Percentiles rank a stretch among this genome's conserved stretches.
These are phyloP conservation scores for Camellia japonica DNA, from an alignment of 148 eudicot species.

Conservation along the genomic window DNA sequence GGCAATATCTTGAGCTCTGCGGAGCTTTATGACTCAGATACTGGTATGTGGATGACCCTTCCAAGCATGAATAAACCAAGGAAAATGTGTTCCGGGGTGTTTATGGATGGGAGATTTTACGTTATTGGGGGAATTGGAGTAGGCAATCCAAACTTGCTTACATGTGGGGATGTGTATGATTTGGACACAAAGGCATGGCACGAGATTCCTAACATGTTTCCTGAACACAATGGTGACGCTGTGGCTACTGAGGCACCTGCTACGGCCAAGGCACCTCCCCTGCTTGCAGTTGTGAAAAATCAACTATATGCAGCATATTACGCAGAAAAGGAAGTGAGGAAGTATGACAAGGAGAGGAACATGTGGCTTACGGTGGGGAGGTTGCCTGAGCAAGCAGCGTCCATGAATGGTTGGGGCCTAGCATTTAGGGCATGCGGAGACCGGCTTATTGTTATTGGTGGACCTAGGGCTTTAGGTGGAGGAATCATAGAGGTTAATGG, in stretches of 20 bases:
- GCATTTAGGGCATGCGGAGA: constrained; percentile 46
- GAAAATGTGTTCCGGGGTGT: constrained; percentile 39
- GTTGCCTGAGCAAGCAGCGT: constrained; percentile 34
- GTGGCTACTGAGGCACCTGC: constrained; percentile 18
- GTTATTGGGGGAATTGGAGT: constrained; percentile 36
- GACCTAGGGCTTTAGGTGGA: constrained; percentile 29
- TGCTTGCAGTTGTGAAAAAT: constrained; percentile 39
- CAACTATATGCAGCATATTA: constrained; percentile 37
- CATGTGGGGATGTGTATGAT: constrained; percentile 38
- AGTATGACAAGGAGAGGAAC: constrained; percentile 25
- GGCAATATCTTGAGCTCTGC: constrained; percentile 26
- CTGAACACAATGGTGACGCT: constrained; percentile 18
- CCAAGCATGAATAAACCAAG: constrained; percentile 34
- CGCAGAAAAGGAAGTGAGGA: constrained; percentile 34
- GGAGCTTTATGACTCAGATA: constrained; percentile 34
- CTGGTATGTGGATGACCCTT: constrained; percentile 28
- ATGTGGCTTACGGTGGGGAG: constrained; percentile 29
- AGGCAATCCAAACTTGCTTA: constrained; percentile 18
- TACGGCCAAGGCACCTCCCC: constrained; percentile 36
- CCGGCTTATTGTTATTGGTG: constrained; percentile 39
- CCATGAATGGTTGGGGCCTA: constrained; percentile 46
- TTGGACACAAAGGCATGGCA: constrained; percentile 25
- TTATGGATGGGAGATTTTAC: constrained; percentile 39
- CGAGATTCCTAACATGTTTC: constrained; percentile 37
- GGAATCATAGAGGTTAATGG: constrained; percentile 35